Base-by-base conservation (phyloP, 345 rosid species). In the Abelmoschus esculentus region DNA sequence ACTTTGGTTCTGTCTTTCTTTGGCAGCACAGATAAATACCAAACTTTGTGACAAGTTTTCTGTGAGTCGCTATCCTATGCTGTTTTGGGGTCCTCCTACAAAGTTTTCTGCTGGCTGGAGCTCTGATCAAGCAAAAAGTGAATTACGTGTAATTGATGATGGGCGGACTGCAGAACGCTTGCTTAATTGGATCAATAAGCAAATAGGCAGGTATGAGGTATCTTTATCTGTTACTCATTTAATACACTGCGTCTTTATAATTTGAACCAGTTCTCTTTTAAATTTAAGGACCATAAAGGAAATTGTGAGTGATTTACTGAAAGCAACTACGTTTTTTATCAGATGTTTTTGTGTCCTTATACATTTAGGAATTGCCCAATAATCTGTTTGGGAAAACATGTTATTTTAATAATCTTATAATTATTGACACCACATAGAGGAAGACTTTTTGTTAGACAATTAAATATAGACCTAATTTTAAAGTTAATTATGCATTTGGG, bases 141-240 rank as follows among this genome's bases (percentile, higher is more conserved):
- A 90, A 75, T 77, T 90, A 61, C 72, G 0, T 10, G 56, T 72
- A 32, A 79, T 96, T 65, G 90, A 86, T 59, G 95, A 92, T 72
- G 89, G 79, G 59, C 88, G 92, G 71, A 90, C 98, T 44, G 96
- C 98, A 44, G 96, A 96, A 44, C 83, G 74, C 67, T 79, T 96
- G 86, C 85, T 96, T 72, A 81, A 67, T 69, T 96, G 97, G 98
- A 90, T 96, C 71, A 96, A 92, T 81, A 89, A 92, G 86, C 81
- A 86, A 76, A 62, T 82, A 57, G 90, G 91, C 76, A 96, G 99
- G 98, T 90, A 85, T 72, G 85, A 10, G 34, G 57, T 74, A 5
- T 78, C 63, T 28, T 31, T 29, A 58, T 69, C 56, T 13, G 50
- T 56, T 32, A 31, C 63, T 66, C 75, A 26, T 68, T 65, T 68